Evolutionary conservation across 164 flowering plant species (phyloP).

Genomic region (Vitis labrusca): DNA sequence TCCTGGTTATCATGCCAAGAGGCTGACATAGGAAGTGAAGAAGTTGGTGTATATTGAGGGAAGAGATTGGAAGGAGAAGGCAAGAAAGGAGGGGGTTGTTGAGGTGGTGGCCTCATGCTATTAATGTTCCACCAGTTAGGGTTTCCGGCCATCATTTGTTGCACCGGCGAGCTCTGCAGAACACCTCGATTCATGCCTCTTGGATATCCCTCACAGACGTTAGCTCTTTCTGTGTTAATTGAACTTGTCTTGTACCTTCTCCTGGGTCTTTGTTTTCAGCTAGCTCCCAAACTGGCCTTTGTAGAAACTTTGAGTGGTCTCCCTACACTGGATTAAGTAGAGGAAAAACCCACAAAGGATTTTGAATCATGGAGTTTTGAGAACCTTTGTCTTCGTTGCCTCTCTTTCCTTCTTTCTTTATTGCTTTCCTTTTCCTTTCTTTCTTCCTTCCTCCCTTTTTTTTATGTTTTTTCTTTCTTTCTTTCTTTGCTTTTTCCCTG

Average conservation of each 20-base stretch:
- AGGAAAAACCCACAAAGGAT: slow-evolving; percentile 20
- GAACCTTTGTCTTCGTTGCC: slow-evolving; percentile 28
- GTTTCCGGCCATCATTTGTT: slow-evolving; percentile 72
- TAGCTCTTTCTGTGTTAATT: slow-evolving; percentile 11
- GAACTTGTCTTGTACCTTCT: slow-evolving; percentile 1
- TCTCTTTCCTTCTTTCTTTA: slow-evolving; percentile 15
- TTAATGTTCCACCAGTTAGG: slow-evolving; percentile 75
- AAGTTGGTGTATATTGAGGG: slow-evolving; percentile 25
- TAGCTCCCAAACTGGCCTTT: slow-evolving; percentile 26
- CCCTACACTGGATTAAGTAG: slow-evolving; percentile 28
- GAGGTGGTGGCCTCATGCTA: slow-evolving; percentile 38
- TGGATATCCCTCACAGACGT: neutral
- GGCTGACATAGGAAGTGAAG: slow-evolving; percentile 25
- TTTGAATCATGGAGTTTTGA: slow-evolving; percentile 44
- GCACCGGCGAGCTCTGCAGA: slow-evolving; percentile 53
- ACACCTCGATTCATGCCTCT: slow-evolving; percentile 45
- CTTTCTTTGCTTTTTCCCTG: slow-evolving; percentile 23
- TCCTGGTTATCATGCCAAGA: slow-evolving; percentile 41
- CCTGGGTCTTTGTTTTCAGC: neutral
- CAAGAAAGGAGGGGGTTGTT: slow-evolving; percentile 28
- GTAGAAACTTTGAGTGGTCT: slow-evolving; percentile 30
- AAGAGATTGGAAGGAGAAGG: slow-evolving; percentile 22
- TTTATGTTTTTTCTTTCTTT: slow-evolving; percentile 11
- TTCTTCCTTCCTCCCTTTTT: slow-evolving; percentile 7
- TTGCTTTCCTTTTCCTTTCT: slow-evolving; percentile 17